Percentiles rank a stretch among this genome's conserved stretches.
Conservation (phyloP, 345 rosid genomes). For the Brassica nigra region DNA sequence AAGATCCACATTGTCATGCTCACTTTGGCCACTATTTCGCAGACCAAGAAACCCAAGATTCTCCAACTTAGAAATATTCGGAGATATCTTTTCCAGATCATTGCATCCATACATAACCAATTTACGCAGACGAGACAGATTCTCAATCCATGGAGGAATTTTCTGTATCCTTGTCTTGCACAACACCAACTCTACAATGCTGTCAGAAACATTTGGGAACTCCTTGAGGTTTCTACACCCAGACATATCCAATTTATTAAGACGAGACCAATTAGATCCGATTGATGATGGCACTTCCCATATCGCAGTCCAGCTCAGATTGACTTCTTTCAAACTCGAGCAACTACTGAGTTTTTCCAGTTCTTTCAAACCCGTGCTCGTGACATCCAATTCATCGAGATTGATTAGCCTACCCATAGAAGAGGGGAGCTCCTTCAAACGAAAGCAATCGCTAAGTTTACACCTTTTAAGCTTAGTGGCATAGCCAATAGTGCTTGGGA, state of each 20-base stretch:
- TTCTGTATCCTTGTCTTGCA: slow-evolving; percentile 1
- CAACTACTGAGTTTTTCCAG: slow-evolving; percentile 22
- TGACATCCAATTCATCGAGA: background rate
- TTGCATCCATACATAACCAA: background rate
- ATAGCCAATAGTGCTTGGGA: slow-evolving; percentile 13
- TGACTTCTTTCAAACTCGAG: background rate
- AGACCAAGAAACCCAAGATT: background rate
- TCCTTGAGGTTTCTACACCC: slow-evolving; percentile 11
- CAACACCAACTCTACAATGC: background rate
- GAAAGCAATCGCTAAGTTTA: background rate
- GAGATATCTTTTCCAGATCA: slow-evolving; percentile 4
- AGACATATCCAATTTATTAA: background rate
- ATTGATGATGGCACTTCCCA: slow-evolving; percentile 24
- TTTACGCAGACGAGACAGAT: background rate
- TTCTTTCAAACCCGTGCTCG: background rate
- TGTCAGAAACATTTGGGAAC: slow-evolving; percentile 30
- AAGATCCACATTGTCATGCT: background rate
- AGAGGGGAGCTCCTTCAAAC: slow-evolving; percentile 6
- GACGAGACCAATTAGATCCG: background rate
- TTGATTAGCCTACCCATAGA: background rate
- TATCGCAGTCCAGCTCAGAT: slow-evolving; percentile 5
- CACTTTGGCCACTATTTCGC: background rate
- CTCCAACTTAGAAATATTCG: slow-evolving; percentile 20
- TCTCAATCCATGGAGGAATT: slow-evolving; percentile 12
- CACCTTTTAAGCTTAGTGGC: slow-evolving; percentile 22